Percentiles rank a stretch among this genome's conserved stretches.
These are phyloP conservation scores for Linnemannia elongata DNA, from an alignment of 192 early-diverging fungal genomes.

Conservation along the genomic window DNA sequence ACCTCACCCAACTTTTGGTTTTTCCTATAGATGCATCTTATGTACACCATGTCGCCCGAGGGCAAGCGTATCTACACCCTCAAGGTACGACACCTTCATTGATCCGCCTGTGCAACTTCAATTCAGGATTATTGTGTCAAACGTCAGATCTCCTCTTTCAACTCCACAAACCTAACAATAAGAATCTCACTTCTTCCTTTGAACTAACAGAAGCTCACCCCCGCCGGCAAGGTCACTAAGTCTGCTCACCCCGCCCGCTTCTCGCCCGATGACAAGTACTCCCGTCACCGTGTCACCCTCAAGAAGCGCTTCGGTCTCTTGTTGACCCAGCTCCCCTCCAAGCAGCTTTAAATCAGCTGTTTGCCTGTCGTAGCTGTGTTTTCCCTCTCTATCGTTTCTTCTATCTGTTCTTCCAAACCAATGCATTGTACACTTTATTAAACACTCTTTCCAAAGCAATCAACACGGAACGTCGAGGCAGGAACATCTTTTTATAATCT, in stretches of 20 bases:
- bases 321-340: constrained; percentile 72
- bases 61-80: constrained; percentile 97
- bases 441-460: constrained; percentile 4
- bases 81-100: constrained; percentile 71
- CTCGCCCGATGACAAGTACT: constrained; percentile 99
- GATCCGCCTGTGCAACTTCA: background rate
- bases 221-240: constrained; percentile 86
- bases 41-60: constrained; percentile 82
- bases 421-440: constrained; percentile 41
- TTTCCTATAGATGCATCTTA: constrained; percentile 87
- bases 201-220: constrained; percentile 81
- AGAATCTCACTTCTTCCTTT: background rate
- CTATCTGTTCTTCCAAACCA: constrained; percentile 1
- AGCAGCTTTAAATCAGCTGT: constrained; percentile 38
- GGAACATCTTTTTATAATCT: background rate
- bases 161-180: background rate
- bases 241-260: constrained; percentile 99
- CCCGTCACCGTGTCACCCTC: constrained; percentile 95
- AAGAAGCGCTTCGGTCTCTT: constrained; percentile 95
- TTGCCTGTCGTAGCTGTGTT: background rate
- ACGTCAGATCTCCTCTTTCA: too few species aligned
- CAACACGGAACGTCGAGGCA: background rate
- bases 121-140: too few species aligned
- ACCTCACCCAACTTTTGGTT: background rate
- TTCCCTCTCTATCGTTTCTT: background rate